Percentiles rank a stretch among this genome's conserved stretches.
phyloP scores from a whole-genome alignment of 1,139 yeast genomes.

The Yamadazyma conglobata region DNA sequence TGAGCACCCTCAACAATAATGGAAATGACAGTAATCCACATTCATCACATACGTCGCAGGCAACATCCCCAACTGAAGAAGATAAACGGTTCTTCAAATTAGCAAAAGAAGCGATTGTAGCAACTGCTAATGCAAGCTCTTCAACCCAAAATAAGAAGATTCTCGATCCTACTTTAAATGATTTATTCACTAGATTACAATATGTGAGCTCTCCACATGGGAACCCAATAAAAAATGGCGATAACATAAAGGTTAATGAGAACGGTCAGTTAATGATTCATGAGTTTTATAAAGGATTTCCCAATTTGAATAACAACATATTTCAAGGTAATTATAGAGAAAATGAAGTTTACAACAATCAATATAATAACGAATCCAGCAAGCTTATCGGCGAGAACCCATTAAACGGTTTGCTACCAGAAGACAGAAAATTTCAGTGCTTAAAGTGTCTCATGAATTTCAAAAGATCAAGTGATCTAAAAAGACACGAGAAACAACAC shows the following conservation, averaged over 20 bases:
- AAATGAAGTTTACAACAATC: constrained; percentile 1
- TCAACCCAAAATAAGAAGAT: constrained; percentile 10
- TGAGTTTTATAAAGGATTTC: constrained; percentile 41
- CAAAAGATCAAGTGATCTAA: constrained; percentile 60
- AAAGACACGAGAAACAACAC: constrained; percentile 63
- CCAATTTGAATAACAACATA: constrained; percentile 42
- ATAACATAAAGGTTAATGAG: constrained; percentile 35
- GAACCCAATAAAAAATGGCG: constrained; percentile 39
- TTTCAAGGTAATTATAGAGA: constrained; percentile 18
- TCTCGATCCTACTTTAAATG: constrained; percentile 56
- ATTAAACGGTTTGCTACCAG: constrained; percentile 2
- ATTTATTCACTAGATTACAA: constrained; percentile 47
- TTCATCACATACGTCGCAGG: too few species aligned
- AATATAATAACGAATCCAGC: constrained; percentile 1
- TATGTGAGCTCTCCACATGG: constrained; percentile 56
- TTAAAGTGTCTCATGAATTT: constrained; percentile 52
- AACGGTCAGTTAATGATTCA: constrained; percentile 45
- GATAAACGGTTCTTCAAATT: constrained; percentile 40
- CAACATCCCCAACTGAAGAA: constrained; percentile 22
- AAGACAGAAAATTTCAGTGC: constrained; percentile 40
- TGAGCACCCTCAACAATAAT: too few species aligned
- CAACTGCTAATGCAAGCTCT: constrained; percentile 32
- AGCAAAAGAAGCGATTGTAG: constrained; percentile 47
- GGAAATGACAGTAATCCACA: too few species aligned
- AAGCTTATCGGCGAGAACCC: constrained; percentile 9